Evolutionary conservation across 2,329 filamentous ascomycete genomes (phyloP).

Genomic region (Ploettnerulaceae sp.): DNA sequence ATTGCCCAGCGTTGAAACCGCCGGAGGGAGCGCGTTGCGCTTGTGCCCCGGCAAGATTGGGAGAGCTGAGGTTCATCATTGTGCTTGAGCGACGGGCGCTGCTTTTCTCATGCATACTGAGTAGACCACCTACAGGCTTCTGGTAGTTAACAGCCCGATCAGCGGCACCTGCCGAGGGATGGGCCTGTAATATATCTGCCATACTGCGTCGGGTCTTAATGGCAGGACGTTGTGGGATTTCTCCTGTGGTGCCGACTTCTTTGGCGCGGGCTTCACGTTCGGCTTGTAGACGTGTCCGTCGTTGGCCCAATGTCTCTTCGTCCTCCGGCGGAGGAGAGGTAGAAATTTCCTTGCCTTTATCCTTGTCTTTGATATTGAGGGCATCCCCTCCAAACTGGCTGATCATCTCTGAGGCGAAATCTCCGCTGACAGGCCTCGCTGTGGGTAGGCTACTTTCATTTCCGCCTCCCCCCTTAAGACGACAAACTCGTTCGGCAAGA

Average conservation of each 20-base stretch:
- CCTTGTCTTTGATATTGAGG: constrained; percentile 37
- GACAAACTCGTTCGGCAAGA: constrained; percentile 58
- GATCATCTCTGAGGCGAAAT: constrained; percentile 67
- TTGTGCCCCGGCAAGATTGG: constrained; percentile 9
- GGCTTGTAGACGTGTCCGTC: constrained; percentile 67
- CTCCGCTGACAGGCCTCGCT: constrained; percentile 52
- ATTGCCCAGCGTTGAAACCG: constrained; percentile 22
- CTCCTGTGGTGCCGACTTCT: constrained; percentile 40
- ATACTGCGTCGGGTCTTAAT: constrained; percentile 39
- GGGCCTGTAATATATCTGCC: constrained; percentile 44
- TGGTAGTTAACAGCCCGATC: constrained; percentile 16
- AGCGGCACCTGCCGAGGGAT: constrained; percentile 39
- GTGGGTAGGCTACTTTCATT: constrained; percentile 35
- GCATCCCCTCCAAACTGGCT: constrained; percentile 52
- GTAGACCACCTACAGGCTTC: constrained; percentile 28
- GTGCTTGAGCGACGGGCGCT: constrained; percentile 25
- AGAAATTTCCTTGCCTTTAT: constrained; percentile 31
- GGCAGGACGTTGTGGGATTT: constrained; percentile 19
- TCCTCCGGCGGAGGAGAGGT: constrained; percentile 44
- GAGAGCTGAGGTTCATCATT: constrained; percentile 26
- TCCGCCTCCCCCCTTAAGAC: constrained; percentile 54
- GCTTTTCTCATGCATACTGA: constrained; percentile 31
- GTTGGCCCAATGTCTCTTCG: constrained; percentile 75
- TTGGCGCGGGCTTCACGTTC: constrained; percentile 59
- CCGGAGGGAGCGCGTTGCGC: constrained; percentile 9